A percentile compares a stretch with the other conserved stretches of the same genome.
Conservation (phyloP, 208 protist species). For the Acanthamoeba castellanii region DNA sequence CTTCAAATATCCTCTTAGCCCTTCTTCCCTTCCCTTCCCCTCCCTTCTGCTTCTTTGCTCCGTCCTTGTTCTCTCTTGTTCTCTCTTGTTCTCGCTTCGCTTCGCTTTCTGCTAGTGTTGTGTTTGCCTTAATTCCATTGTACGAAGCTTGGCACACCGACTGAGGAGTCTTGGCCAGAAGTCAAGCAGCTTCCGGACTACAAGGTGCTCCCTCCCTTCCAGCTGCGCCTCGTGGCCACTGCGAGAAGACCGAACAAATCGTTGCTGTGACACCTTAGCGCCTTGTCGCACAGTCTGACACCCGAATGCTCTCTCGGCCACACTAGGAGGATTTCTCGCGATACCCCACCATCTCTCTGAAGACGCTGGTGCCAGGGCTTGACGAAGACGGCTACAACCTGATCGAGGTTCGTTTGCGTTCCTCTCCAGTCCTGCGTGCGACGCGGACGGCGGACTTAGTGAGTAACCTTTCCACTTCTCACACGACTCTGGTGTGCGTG, state of each 20-base stretch:
- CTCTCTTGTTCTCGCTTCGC: slow-evolving; percentile 81
- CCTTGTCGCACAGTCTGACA: neutral
- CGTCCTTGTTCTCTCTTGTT: neutral
- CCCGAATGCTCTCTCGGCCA: neutral
- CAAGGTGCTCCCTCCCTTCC: neutral
- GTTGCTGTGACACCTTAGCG: neutral
- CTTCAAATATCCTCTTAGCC: slow-evolving; percentile 86
- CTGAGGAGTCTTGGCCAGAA: slow-evolving; percentile 56
- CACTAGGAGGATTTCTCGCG: slow-evolving; percentile 11
- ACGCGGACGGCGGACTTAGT: neutral
- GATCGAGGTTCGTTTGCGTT: neutral
- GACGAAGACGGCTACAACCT: slow-evolving; percentile 65
- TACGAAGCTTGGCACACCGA: slow-evolving; percentile 73
- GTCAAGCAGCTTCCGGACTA: slow-evolving; percentile 68
- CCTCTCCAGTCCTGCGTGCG: too few relatives aligned
- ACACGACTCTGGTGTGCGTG: neutral
- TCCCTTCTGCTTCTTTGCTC: neutral
- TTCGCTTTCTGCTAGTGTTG: neutral
- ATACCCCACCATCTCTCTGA: slow-evolving; percentile 32
- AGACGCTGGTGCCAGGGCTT: slow-evolving; percentile 57
- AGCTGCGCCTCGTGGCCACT: neutral
- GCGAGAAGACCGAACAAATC: neutral
- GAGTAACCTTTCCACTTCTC: neutral
- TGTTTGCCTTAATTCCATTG: slow-evolving; percentile 65
- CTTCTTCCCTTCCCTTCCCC: neutral